Evolutionary conservation across 306 rosid genomes (phyloP).

Genomic region (Cicer judaicum): DNA sequence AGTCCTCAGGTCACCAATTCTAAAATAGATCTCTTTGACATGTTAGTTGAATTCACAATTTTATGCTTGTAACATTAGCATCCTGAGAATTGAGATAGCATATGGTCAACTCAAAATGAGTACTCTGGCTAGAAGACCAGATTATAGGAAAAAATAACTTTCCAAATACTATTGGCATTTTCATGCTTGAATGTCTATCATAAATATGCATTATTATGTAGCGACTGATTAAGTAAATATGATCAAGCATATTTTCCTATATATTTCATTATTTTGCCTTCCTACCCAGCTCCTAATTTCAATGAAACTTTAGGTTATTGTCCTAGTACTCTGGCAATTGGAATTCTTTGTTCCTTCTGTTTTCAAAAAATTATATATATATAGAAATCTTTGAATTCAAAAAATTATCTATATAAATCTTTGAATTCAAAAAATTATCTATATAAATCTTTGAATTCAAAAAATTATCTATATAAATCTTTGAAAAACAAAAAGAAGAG

Average conservation of each 20-base stretch:
- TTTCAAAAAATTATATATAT: no score
- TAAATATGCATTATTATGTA: conserved; percentile 17
- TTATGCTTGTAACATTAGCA: conserved; percentile 51
- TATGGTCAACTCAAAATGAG: conserved; percentile 51
- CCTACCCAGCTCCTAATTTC: conserved; percentile 12
- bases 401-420: no score
- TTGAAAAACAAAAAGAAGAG: not conserved
- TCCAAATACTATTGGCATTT: conserved; percentile 36
- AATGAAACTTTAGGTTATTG: conserved; percentile 31
- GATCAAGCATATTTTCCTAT: not conserved
- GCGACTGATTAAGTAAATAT: not conserved
- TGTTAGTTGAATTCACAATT: conserved; percentile 15
- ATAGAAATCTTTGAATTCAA: no score
- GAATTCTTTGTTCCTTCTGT: conserved; percentile 4
- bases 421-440: no score
- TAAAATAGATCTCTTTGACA: not conserved
- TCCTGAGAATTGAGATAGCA: conserved; percentile 40
- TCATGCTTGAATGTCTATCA: conserved; percentile 18
- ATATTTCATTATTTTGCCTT: conserved; percentile 14
- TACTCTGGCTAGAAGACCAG: conserved; percentile 52
- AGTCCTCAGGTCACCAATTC: not conserved
- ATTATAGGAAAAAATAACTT: conserved; percentile 55
- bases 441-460: no score
- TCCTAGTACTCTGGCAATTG: conserved; percentile 12
- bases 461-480: not conserved